phyloP scores from a whole-genome alignment of 805 yeast genomes.

The Saitoella complicata region DNA sequence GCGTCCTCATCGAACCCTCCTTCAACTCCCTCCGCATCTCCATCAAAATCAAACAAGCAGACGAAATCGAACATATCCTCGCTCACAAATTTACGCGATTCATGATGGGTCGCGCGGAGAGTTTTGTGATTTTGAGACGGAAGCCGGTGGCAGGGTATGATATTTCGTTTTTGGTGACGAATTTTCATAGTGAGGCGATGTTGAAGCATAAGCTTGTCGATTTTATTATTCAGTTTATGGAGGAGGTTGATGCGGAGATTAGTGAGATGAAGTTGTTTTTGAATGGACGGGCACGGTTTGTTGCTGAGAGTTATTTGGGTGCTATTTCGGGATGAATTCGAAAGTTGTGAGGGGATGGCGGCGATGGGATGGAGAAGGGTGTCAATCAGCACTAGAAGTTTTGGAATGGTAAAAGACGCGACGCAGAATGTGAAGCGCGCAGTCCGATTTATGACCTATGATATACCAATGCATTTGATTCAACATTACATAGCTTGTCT shows the following conservation, averaged over 20 bases:
- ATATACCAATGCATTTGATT: no score
- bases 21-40: slow-evolving; percentile 84
- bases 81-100: slow-evolving; percentile 92
- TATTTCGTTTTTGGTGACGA: slow-evolving; percentile 82
- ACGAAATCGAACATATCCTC: slow-evolving; percentile 85
- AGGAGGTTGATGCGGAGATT: slow-evolving; percentile 95
- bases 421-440: no score
- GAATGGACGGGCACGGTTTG: slow-evolving; percentile 94
- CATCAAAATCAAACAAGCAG: slow-evolving; percentile 89
- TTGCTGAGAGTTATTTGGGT: slow-evolving; percentile 44
- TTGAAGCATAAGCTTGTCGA: slow-evolving; percentile 88
- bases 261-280: slow-evolving; percentile 95
- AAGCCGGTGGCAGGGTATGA: slow-evolving; percentile 68
- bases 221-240: slow-evolving; percentile 96
- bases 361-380: no score
- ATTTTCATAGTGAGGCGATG: slow-evolving; percentile 90
- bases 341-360: no score
- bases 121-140: slow-evolving; percentile 80
- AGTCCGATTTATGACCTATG: no score
- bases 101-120: slow-evolving; percentile 88
- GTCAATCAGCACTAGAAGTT: no score
- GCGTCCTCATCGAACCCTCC: slow-evolving; percentile 82
- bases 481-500: no score
- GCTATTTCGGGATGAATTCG: no score
- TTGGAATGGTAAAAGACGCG: no score